Percentiles rank a stretch among this genome's conserved stretches.
phyloP scores from a whole-genome alignment of 2,329 filamentous ascomycete genomes.

The Arthrobotrys entomopaga region DNA sequence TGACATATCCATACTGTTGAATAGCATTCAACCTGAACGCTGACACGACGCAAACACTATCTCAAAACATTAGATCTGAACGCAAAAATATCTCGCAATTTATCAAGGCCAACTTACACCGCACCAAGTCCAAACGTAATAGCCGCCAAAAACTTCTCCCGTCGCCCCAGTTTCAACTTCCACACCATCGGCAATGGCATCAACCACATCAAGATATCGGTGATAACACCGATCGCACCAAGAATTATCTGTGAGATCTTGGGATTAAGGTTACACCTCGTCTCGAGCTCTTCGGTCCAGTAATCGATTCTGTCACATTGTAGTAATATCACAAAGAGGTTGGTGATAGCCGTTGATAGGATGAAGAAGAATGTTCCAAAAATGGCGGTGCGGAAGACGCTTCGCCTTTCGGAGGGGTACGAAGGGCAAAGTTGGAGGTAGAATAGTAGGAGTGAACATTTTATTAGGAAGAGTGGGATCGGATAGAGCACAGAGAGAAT shows the following conservation, averaged over 20 bases:
- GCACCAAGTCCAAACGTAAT: conserved; percentile 51
- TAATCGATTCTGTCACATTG: conserved; percentile 48
- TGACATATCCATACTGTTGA: conserved; percentile 34
- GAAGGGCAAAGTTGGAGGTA: conserved; percentile 48
- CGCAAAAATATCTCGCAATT: background rate
- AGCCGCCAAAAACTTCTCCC: conserved; percentile 47
- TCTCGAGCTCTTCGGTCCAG: conserved; percentile 40
- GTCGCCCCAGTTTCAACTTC: conserved; percentile 27
- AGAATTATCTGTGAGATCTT: conserved; percentile 41
- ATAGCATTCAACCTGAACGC: conserved; percentile 45
- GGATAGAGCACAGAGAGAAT: conserved; percentile 40
- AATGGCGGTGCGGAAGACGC: conserved; percentile 45
- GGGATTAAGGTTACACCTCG: conserved; percentile 28
- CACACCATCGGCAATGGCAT: conserved; percentile 50
- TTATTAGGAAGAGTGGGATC: conserved; percentile 43
- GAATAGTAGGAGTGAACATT: conserved; percentile 39
- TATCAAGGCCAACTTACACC: conserved; percentile 22
- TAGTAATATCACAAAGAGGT: conserved; percentile 38
- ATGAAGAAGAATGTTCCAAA: conserved; percentile 53
- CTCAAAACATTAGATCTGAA: background rate
- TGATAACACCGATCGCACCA: conserved; percentile 36
- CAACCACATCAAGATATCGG: conserved; percentile 45
- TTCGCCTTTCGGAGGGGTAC: conserved; percentile 46
- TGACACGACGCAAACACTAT: conserved; percentile 50
- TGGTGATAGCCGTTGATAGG: conserved; percentile 28